Base-by-base conservation (phyloP, 805 yeast species). In the Candida ponderosae region DNA sequence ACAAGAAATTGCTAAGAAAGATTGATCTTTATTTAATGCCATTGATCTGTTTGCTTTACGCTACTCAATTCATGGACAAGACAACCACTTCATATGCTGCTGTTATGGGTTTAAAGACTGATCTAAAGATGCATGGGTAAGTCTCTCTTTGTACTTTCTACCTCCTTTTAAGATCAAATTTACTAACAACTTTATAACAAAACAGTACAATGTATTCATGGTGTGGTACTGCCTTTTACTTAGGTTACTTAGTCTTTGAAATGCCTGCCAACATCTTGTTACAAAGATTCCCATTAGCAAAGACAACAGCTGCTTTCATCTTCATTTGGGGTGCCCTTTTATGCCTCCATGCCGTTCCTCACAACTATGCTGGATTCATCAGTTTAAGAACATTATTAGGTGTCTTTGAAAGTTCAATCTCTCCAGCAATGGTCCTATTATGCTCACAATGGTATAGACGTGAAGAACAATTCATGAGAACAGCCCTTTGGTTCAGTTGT, bases 171-270 rank as follows among this genome's bases (percentile, higher is more conserved):
- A n/a, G n/a, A n/a, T n/a, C n/a, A n/a, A n/a, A n/a, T n/a, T n/a
- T n/a, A n/a, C n/a, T n/a, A n/a, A n/a, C n/a, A n/a, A n/a, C n/a
- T n/a, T n/a, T n/a, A n/a, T n/a, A n/a, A n/a, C n/a, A n/a, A n/a
- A n/a, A n/a, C n/a, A n/a, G n/a, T 38, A 58, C 47, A 31, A 45
- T 43, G 57, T 61, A 70, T 49, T 44, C 66, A 39, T 66, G 79
- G 74, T 43, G 64, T 9, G 65, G 74, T n/a, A 61, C 76, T 3
- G 58, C 65, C 16, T 73, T 73, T 45, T 72, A 72, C 47, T 44
- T 77, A 20, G 83, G 83, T 1, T 77, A 74, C 47, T 47, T 76
- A 28, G 57, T 54, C 0, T 74, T 70, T 39, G 76, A 72, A 40
- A 60, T 67, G 36, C 72, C 76, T 3, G 64, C 70, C 1, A 54